These are phyloP conservation scores for Penicillium argentinense DNA, from an alignment of 495 filamentous ascomycete species.

Conservation along the genomic window DNA sequence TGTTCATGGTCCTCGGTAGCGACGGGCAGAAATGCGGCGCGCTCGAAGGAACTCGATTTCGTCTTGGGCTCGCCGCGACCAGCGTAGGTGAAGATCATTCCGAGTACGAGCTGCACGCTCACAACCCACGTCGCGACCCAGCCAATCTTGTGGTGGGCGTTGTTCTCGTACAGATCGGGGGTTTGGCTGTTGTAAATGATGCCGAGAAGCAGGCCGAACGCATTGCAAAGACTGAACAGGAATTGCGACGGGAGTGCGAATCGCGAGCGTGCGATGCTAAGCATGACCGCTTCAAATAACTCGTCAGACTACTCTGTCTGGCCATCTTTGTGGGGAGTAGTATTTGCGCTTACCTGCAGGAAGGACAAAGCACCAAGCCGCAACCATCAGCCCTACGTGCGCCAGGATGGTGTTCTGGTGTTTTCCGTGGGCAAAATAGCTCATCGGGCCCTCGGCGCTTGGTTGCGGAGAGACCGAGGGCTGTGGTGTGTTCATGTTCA, in stretches of 20 bases:
- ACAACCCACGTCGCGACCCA: constrained; percentile 80
- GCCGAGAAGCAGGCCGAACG: constrained; percentile 66
- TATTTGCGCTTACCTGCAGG: constrained; percentile 65
- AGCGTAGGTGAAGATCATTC: constrained; percentile 57
- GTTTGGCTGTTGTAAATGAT: constrained; percentile 79
- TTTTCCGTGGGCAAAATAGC: constrained; percentile 75
- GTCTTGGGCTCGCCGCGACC: constrained; percentile 34
- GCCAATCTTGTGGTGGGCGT: constrained; percentile 85
- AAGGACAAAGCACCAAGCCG: constrained; percentile 81
- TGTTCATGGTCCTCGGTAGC: constrained; percentile 64
- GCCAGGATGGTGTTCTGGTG: constrained; percentile 66
- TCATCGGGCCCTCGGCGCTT: constrained; percentile 40
- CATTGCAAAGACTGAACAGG: constrained; percentile 71
- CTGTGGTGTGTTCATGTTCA: constrained; percentile 37
- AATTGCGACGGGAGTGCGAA: constrained; percentile 73
- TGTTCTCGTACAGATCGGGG: constrained; percentile 85
- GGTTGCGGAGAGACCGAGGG: constrained; percentile 19
- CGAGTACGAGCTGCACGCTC: constrained; percentile 65
- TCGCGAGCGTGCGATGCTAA: constrained; percentile 79
- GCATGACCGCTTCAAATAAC: constrained; percentile 66
- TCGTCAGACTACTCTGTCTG: background rate
- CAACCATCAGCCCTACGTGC: constrained; percentile 78
- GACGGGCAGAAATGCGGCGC: constrained; percentile 62
- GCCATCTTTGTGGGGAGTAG: background rate
- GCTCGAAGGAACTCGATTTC: constrained; percentile 34